phyloP scores from a whole-genome alignment of 768 basidiomycete species.

The Lepiota venenata region DNA sequence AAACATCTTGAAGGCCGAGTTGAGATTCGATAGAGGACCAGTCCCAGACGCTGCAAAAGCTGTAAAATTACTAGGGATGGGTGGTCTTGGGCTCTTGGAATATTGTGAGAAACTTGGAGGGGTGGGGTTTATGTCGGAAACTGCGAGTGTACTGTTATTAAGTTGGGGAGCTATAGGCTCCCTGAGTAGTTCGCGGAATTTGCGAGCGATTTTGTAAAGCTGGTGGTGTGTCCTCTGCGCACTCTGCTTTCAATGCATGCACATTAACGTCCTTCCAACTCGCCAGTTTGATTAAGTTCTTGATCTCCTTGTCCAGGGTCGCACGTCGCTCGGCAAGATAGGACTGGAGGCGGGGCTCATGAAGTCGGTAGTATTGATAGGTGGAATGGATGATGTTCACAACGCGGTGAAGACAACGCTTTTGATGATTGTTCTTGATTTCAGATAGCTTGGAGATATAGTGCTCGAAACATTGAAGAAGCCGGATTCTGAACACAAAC shows the following conservation, averaged over 20 bases:
- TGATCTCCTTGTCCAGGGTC: constrained; percentile 75
- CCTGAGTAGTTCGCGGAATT: constrained; percentile 87
- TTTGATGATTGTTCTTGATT: constrained; percentile 25
- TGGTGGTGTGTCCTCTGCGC: constrained; percentile 89
- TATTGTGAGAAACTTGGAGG: neutral
- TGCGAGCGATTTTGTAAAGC: constrained; percentile 85
- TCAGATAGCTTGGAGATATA: constrained; percentile 40
- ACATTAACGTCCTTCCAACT: constrained; percentile 99
- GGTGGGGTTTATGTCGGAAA: constrained; percentile 29
- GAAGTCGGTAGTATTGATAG: constrained; percentile 61
- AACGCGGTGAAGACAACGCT: constrained; percentile 43
- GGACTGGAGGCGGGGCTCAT: constrained; percentile 39
- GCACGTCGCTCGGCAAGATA: constrained; percentile 55
- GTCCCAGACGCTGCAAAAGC: neutral
- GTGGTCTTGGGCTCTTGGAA: neutral
- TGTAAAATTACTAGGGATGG: neutral
- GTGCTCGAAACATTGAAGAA: constrained; percentile 65
- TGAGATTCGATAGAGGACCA: constrained; percentile 45
- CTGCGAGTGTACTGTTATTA: constrained; percentile 29
- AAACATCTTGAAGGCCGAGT: constrained; percentile 50
- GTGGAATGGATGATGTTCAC: constrained; percentile 59
- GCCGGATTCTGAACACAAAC: constrained; percentile 60
- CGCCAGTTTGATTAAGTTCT: constrained; percentile 86
- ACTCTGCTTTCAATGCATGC: constrained; percentile 86
- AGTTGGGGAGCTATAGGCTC: constrained; percentile 56